Evolutionary conservation across 768 basidiomycete species (phyloP).

Genomic region (Multifurca ochricompacta): DNA sequence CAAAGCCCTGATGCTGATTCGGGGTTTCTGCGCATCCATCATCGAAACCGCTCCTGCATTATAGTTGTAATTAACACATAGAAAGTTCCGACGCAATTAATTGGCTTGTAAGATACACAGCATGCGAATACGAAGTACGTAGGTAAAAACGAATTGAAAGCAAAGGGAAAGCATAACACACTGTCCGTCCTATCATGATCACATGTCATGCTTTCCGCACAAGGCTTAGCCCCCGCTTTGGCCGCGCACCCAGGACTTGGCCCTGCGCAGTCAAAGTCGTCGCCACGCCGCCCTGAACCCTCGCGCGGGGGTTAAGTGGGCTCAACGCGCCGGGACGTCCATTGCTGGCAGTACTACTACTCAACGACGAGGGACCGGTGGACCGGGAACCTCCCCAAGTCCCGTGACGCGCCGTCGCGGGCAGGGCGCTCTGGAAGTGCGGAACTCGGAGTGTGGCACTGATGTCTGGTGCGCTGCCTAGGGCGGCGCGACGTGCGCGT

Average conservation of each 20-base stretch:
- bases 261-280: slow-evolving; percentile 19
- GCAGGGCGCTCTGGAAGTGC: slow-evolving; percentile 34
- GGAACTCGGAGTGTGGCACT: slow-evolving; percentile 38
- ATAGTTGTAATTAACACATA: not conserved
- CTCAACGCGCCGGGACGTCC: slow-evolving; percentile 17
- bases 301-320: slow-evolving; percentile 20
- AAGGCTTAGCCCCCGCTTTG: slow-evolving; percentile 19
- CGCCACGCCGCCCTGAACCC: slow-evolving; percentile 20
- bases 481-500: slow-evolving; percentile 73
- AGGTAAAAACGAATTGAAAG: not conserved
- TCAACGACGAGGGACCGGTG: not conserved
- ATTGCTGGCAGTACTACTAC: not conserved
- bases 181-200: not conserved
- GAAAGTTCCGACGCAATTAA: not conserved
- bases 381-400: slow-evolving; percentile 28
- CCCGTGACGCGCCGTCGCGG: slow-evolving; percentile 58
- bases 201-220: slow-evolving; percentile 12
- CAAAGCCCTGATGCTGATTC: not conserved
- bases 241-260: slow-evolving; percentile 13
- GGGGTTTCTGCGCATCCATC: not conserved
- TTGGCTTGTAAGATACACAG: not conserved
- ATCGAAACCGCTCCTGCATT: not conserved
- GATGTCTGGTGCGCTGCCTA: slow-evolving; percentile 46
- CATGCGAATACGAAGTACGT: not conserved
- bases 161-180: too few species aligned